Evolutionary conservation across 768 basidiomycete species (phyloP), one percentile per base, ranked within the genome.

Genomic region (Multifurca ochricompacta): DNA sequence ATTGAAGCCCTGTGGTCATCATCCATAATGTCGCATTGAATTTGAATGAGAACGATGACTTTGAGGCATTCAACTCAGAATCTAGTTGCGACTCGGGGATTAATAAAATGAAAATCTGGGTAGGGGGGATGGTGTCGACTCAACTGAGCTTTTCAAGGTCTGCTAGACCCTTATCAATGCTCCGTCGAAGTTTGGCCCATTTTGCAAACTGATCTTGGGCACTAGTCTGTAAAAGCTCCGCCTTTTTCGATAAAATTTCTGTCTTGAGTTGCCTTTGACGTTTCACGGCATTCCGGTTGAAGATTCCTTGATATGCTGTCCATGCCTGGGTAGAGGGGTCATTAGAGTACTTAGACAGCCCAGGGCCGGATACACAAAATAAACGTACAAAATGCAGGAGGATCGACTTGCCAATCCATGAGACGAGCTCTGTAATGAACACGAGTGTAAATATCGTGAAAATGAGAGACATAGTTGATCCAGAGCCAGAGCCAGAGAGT

Each of bases 161-260:
- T 36, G 82, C 79, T 16, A 96, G 69, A 18, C 87, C 90, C 70
- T 95, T 97, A 73, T 98, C 95, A 41, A 97, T 81, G 62, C 79
- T 90, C 61, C 96, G 72, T 63, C 88, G 73, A 65, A 98, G 71
- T 72, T 92, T 93, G 43, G 95, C 95, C 95, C 96, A 98, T 71
- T 92, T 97, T 18, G 93, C 91, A 67, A 99, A 99, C 65, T 98
- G 90, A 65, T 97, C 94, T 67, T 98, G 96, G 16, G 92, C 88
- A 63, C 89, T 92, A 31, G 93, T 98, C 66, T 83, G 82, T 59
- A 86, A 68, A 3, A 98, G 81, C 66, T 97, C 91, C 23, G 86
- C 77, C 70, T 94, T 94, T 34, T 82, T 85, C 27, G 71, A 68
- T 40, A 97, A 74, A 28, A 97, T 80, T 51, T 93, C 84, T 7